These are phyloP conservation scores for Fusarium equiseti DNA, from an alignment of 2,329 filamentous ascomycete genomes.

Conservation along the genomic window DNA sequence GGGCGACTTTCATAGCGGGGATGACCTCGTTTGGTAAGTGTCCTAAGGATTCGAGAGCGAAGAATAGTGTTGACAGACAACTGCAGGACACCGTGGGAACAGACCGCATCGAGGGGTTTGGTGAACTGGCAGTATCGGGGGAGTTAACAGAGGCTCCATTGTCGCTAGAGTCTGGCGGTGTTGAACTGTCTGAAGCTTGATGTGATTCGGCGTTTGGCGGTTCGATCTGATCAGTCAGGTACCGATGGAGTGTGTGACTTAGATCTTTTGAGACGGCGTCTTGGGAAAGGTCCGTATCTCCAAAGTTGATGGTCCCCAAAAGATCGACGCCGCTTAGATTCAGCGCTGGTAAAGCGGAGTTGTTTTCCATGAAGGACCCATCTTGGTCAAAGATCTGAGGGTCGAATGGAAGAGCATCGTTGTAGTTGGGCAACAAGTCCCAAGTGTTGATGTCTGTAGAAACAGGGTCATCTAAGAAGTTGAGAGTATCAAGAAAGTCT, in stretches of 20 bases:
- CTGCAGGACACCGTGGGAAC: conserved; percentile 55
- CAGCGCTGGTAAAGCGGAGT: conserved; percentile 20
- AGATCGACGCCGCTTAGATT: conserved; percentile 47
- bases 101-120: conserved; percentile 34
- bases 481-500: conserved; percentile 50
- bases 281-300: conserved; percentile 47
- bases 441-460: conserved; percentile 52
- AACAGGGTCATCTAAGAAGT: conserved; percentile 51
- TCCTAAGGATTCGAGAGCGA: conserved; percentile 63
- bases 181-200: conserved; percentile 38
- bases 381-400: conserved; percentile 32
- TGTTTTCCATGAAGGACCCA: conserved; percentile 15
- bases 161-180: conserved; percentile 40
- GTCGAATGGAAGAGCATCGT: conserved; percentile 31
- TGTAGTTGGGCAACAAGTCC: conserved; percentile 52
- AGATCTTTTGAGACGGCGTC: conserved; percentile 49
- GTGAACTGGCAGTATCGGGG: conserved; percentile 19
- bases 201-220: conserved; percentile 20
- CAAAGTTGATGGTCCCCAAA: conserved; percentile 51
- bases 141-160: conserved; percentile 39
- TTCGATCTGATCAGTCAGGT: conserved; percentile 41
- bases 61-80: conserved; percentile 64
- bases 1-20: conserved; percentile 61
- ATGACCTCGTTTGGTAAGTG: conserved; percentile 60
- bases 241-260: conserved; percentile 46